These are phyloP conservation scores for Trypanosoma mega DNA, from an alignment of 208 protist genomes.

Conservation along the genomic window DNA sequence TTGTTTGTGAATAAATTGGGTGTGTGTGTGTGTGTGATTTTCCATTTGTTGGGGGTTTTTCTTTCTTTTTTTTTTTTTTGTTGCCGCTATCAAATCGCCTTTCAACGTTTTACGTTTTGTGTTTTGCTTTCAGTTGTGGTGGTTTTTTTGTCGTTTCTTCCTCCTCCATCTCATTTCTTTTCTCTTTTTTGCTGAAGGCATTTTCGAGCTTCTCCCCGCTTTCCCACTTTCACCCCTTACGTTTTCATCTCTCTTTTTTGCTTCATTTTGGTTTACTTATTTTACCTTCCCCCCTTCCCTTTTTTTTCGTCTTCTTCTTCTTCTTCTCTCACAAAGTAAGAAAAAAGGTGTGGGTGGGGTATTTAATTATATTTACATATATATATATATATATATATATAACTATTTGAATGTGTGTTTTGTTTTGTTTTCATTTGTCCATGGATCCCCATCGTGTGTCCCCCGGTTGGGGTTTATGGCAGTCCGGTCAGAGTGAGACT, in stretches of 20 bases:
- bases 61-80: slow-evolving; percentile 7
- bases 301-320: no score
- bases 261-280: no score
- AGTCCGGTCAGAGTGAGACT: slow-evolving; percentile 32
- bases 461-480: slow-evolving; percentile 8
- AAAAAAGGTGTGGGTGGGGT: no score
- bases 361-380: background rate
- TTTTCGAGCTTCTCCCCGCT: no score
- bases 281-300: no score
- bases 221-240: no score
- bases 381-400: background rate
- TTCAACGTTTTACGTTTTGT: no score
- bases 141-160: background rate
- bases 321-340: no score
- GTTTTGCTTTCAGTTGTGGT: no score
- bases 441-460: background rate
- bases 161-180: slow-evolving; percentile 1
- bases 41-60: no score
- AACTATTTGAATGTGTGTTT: background rate
- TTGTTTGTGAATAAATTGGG: slow-evolving; percentile 29
- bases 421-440: slow-evolving; percentile 7
- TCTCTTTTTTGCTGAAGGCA: slow-evolving; percentile 3
- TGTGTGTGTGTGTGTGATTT: slow-evolving; percentile 17
- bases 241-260: no score
- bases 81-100: background rate